A percentile compares a stretch with the other conserved stretches of the same genome.
Conservation (phyloP, 2,329 filamentous ascomycete genomes). For the Calonectria crousiana region DNA sequence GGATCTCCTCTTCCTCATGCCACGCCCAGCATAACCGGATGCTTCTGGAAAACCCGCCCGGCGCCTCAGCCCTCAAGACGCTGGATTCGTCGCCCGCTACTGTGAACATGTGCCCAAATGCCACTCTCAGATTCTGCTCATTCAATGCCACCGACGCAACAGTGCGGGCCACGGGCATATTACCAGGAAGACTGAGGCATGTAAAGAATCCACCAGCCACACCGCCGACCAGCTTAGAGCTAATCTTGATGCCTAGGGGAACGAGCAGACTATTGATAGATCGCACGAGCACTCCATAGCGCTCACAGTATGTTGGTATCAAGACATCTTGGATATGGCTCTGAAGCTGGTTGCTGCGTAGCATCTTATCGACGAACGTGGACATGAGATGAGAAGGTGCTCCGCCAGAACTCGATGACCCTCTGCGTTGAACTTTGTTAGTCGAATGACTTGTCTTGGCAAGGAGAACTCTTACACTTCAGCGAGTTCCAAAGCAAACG, state of each 20-base stretch:
- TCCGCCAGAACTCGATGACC: not conserved
- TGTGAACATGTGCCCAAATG: conserved; percentile 16
- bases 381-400: not conserved
- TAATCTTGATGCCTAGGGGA: not conserved
- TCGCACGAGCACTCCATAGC: not conserved
- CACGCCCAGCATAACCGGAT: conserved; percentile 23
- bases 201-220: conserved; percentile 17
- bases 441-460: not conserved
- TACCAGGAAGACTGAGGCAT: not conserved
- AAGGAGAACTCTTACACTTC: not conserved
- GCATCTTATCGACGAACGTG: not conserved
- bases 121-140: conserved; percentile 14
- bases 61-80: not conserved
- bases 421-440: not conserved
- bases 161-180: not conserved
- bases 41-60: conserved; percentile 3
- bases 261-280: not conserved
- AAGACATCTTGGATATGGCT: not conserved
- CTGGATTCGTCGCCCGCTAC: conserved; percentile 15
- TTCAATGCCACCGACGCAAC: not conserved
- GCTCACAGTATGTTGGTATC: not conserved
- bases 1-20: conserved; percentile 13
- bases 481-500: not conserved
- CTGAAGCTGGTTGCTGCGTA: not conserved
- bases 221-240: not conserved